Percentiles rank a stretch among this genome's conserved stretches.
Conservation (phyloP, 2,329 filamentous ascomycete species). For the Huntiella moniliformis region DNA sequence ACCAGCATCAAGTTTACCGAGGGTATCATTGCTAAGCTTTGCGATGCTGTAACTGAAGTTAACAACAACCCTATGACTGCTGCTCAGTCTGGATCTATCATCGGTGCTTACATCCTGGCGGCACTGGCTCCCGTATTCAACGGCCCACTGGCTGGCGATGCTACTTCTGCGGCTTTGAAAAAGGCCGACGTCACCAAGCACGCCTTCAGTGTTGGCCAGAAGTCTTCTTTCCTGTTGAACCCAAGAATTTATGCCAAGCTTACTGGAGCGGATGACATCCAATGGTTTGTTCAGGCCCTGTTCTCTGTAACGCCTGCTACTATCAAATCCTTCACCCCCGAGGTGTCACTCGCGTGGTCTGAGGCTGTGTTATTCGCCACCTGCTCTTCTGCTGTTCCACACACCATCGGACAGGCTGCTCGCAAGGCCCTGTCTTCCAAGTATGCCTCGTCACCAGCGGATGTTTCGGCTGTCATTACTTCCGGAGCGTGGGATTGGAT, state of each 20-base stretch:
- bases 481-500: conserved; percentile 68
- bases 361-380: conserved; percentile 70
- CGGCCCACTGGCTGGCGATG: conserved; percentile 34
- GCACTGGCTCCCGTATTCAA: conserved; percentile 41
- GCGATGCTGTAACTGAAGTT: conserved; percentile 61
- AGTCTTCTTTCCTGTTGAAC: conserved; percentile 74
- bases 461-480: conserved; percentile 45
- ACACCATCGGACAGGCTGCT: conserved; percentile 45
- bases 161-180: conserved; percentile 25
- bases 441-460: conserved; percentile 40
- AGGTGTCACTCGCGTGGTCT: conserved; percentile 54
- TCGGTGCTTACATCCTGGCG: conserved; percentile 56
- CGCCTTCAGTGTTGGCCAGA: conserved; percentile 51
- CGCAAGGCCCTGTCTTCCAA: conserved; percentile 40
- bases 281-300: conserved; percentile 58
- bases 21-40: conserved; percentile 32
- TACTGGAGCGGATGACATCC: conserved; percentile 44
- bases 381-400: conserved; percentile 40
- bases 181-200: conserved; percentile 46
- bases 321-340: conserved; percentile 25
- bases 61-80: conserved; percentile 58
- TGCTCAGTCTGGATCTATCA: conserved; percentile 65
- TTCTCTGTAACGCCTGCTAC: conserved; percentile 39
- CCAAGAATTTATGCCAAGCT: conserved; percentile 71
- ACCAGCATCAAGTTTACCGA: conserved; percentile 27